Conservation (phyloP, 148 eudicot species). For the Polygonum maritimum region DNA sequence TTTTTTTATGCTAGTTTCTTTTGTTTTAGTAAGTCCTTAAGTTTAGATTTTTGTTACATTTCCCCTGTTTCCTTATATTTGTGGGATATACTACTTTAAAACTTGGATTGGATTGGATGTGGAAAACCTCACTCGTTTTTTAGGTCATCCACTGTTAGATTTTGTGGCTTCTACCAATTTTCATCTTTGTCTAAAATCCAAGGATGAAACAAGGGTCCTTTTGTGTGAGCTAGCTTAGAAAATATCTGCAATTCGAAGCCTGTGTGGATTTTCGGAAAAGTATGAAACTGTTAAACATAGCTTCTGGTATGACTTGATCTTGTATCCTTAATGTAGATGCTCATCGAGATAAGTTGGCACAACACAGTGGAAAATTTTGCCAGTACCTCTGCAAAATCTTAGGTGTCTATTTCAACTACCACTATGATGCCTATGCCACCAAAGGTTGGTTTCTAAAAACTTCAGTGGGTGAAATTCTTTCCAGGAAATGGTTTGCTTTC, state of each 20-base stretch:
- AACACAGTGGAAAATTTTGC: constrained; percentile 52
- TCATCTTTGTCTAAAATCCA: not conserved
- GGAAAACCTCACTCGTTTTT: no score
- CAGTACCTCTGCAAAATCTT: constrained; percentile 82
- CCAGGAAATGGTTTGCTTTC: not conserved
- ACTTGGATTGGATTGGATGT: not conserved
- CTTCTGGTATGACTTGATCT: not conserved
- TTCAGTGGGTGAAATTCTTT: not conserved
- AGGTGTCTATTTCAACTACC: constrained; percentile 65
- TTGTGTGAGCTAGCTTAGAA: no score
- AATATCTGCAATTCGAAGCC: not conserved
- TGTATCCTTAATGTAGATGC: constrained; percentile 35
- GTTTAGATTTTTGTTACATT: not conserved
- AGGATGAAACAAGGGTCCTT: not conserved
- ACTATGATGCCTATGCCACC: constrained; percentile 61
- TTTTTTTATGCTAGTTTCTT: not conserved
- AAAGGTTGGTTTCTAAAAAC: constrained; percentile 37
- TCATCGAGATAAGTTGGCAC: constrained; percentile 62
- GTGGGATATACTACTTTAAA: not conserved
- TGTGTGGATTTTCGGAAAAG: not conserved
- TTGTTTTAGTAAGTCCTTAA: not conserved
- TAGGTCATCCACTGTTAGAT: not conserved
- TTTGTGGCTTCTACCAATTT: not conserved
- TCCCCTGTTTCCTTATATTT: not conserved
- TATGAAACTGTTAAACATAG: not conserved